Percentiles rank a stretch among this genome's conserved stretches.
Evolutionary conservation across 768 basidiomycete genomes (phyloP).

Genomic region (Leccinum variicolor): DNA sequence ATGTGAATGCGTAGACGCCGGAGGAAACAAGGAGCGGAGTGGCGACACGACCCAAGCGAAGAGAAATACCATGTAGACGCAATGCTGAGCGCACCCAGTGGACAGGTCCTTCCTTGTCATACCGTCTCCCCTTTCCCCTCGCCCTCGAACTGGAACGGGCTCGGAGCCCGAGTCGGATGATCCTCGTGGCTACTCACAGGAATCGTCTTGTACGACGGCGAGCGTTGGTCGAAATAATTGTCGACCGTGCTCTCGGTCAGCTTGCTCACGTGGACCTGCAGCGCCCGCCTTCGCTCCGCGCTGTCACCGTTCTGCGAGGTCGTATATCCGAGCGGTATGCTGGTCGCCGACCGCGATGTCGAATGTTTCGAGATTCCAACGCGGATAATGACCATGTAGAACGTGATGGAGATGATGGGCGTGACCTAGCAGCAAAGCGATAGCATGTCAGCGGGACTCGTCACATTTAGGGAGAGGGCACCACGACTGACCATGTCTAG

Average conservation of each 20-base stretch:
- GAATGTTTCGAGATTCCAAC: background rate
- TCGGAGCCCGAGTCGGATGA: background rate
- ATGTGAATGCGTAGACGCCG: background rate
- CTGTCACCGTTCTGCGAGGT: too few relatives aligned
- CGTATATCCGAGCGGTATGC: background rate
- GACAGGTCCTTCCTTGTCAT: background rate
- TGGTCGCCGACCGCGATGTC: background rate
- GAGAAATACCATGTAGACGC: too few relatives aligned
- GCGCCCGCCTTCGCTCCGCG: background rate
- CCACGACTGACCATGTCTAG: constrained; percentile 1
- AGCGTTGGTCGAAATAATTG: background rate
- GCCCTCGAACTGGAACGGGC: background rate
- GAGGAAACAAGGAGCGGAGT: background rate
- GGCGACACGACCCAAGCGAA: too few relatives aligned
- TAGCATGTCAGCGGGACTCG: background rate
- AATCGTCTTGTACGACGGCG: background rate
- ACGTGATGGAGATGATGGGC: constrained; percentile 13
- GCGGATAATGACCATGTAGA: constrained; percentile 17
- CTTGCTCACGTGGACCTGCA: background rate
- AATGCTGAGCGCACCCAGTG: background rate
- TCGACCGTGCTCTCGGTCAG: background rate
- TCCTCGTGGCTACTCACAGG: background rate
- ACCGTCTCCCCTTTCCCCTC: background rate
- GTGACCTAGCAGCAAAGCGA: background rate
- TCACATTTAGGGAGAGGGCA: background rate